Evolutionary conservation across 371 early-diverging fungal species (phyloP), one percentile per base, ranked within the genome.

Genomic region (Mortierella sp.): DNA sequence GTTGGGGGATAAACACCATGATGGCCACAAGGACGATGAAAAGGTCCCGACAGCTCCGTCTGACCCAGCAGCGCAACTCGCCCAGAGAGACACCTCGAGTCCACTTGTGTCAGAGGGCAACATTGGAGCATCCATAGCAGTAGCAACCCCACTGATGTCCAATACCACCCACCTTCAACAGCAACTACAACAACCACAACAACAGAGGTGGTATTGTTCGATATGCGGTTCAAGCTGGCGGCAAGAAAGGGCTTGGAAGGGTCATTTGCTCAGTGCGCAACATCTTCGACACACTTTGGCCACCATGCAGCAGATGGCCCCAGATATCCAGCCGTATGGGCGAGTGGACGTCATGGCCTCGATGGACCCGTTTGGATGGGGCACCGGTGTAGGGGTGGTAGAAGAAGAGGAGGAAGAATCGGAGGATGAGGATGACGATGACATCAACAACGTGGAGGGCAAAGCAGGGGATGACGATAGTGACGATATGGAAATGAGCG

Each of bases 321-420:
- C 77, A 35, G 12, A 32, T 12, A 55, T 77, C 11, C 24, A 21
- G 3, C 84, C 84, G 7, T 75, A 68, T 48, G 54, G 72, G 16
- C 55, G 55, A 12, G 7, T 16, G 18, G 84, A 83, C 32, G 77
- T 77, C 21, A 49, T 76, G 32, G 70, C 80, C 11, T 73, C 84
- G 5, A 77, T 58, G 43, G 80, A 83, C 32, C 68, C 75, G 12
- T 80, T 80, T 32, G 80, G 84, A 11, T 83, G 84, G 84, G 84
- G 84, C 4, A 77, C 84, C 11, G 72, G 48, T 14, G 35, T 27
- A 21, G 75, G 80, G 12, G 55, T 70, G 32, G 79, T 68, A 4
- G 83, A 83, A 35, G 79, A 75, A 14, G 79, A 79, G 12, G 83
- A 83, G 4, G 79, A 79, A 48, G 74, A 70, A 4, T 71, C 71